Percentiles rank a stretch among this genome's conserved stretches.
phyloP scores from a whole-genome alignment of 345 rosid genomes.

The Sonneratia caseolaris region DNA sequence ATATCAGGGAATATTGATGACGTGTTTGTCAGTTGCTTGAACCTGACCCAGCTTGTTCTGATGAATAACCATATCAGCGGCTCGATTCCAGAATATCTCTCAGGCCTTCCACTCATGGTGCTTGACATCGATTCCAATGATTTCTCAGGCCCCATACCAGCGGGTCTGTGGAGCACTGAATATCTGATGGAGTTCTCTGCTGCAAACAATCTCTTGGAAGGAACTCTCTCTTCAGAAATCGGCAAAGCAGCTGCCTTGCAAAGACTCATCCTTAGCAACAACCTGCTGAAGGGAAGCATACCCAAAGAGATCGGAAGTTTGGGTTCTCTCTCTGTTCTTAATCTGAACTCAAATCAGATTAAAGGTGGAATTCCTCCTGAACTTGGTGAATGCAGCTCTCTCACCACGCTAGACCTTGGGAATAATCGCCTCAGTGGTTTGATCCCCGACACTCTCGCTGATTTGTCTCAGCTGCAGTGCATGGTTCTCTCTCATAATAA shows the following conservation, averaged over 20 bases:
- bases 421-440: slow-evolving; percentile 59
- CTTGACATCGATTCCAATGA: slow-evolving; percentile 70
- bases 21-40: slow-evolving; percentile 45
- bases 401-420: slow-evolving; percentile 77
- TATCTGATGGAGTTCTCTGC: slow-evolving; percentile 73
- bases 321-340: slow-evolving; percentile 47
- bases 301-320: slow-evolving; percentile 74
- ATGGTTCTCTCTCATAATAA: slow-evolving; percentile 72
- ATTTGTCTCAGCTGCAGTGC: slow-evolving; percentile 62
- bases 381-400: slow-evolving; percentile 53
- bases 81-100: slow-evolving; percentile 46
- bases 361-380: slow-evolving; percentile 52
- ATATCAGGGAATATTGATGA: slow-evolving; percentile 48
- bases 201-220: slow-evolving; percentile 47
- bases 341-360: slow-evolving; percentile 63
- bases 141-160: slow-evolving; percentile 55
- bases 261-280: slow-evolving; percentile 57
- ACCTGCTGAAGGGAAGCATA: slow-evolving; percentile 41
- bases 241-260: slow-evolving; percentile 49
- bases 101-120: slow-evolving; percentile 60
- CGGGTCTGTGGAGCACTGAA: slow-evolving; percentile 48
- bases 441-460: slow-evolving; percentile 49
- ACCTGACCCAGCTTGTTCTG: slow-evolving; percentile 53
- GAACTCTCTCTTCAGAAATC: slow-evolving; percentile 44
- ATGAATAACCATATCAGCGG: slow-evolving; percentile 49